Evolutionary conservation across 2,329 filamentous ascomycete genomes (phyloP).

Genomic region (Penicillium hordei): DNA sequence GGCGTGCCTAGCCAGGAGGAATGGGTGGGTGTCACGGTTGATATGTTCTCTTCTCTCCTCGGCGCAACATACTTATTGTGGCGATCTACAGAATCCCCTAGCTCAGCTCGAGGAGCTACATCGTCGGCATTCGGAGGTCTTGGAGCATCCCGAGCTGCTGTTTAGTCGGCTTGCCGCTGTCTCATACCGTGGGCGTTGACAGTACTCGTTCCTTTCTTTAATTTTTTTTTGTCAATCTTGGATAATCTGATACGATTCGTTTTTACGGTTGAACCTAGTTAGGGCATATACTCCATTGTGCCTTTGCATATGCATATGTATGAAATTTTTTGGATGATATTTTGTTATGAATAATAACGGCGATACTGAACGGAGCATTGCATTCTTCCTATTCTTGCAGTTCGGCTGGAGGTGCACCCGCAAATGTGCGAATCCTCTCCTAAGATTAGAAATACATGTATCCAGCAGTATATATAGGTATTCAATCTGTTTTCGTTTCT

Average conservation of each 20-base stretch:
- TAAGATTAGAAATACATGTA: background rate
- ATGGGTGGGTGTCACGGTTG: slow-evolving; percentile 77
- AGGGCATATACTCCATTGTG: slow-evolving; percentile 1
- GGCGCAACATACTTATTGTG: slow-evolving; percentile 47
- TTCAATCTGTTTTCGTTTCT: background rate
- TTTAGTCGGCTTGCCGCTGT: slow-evolving; percentile 20
- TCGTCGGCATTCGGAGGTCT: slow-evolving; percentile 62
- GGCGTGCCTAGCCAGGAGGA: slow-evolving; percentile 85
- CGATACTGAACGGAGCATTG: background rate
- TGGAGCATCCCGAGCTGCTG: slow-evolving; percentile 47
- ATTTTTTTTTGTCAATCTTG: background rate
- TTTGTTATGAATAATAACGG: slow-evolving; percentile 3
- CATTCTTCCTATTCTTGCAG: background rate
- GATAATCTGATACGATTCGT: background rate
- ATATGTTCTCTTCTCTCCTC: slow-evolving; percentile 47
- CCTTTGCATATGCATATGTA: slow-evolving; percentile 9
- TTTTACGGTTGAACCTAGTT: background rate
- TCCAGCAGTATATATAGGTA: background rate
- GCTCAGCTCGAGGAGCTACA: slow-evolving; percentile 69
- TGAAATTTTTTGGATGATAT: background rate
- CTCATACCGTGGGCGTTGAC: background rate
- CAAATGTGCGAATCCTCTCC: background rate
- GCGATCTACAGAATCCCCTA: slow-evolving; percentile 63
- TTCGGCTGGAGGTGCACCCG: background rate
- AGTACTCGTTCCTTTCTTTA: background rate